Conservation (phyloP, 129 eudicot species). For the Mikania micrantha region DNA sequence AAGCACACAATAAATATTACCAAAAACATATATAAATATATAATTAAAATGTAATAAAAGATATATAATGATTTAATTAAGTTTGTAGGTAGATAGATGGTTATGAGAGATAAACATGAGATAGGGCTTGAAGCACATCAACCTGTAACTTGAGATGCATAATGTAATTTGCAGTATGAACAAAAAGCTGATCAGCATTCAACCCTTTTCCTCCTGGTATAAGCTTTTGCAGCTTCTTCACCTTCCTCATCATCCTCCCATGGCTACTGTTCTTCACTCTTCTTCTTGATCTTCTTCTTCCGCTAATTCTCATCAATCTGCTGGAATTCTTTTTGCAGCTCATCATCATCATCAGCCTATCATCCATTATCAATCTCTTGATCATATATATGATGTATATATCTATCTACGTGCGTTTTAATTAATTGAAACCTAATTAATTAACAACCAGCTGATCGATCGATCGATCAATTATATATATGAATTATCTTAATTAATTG, state of each 20-base stretch:
- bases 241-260: slow-evolving; percentile 42
- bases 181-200: slow-evolving; percentile 51
- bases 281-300: slow-evolving; percentile 21
- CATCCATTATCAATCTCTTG: background rate
- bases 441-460: too few species aligned
- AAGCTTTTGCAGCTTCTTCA: slow-evolving; percentile 51
- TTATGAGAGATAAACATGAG: slow-evolving; percentile 31
- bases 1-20: slow-evolving; percentile 2
- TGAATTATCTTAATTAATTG: too few species aligned
- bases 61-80: too few species aligned
- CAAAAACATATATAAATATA: too few species aligned
- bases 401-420: too few species aligned
- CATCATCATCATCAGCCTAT: slow-evolving; percentile 9
- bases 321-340: too few species aligned
- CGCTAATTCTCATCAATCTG: slow-evolving; percentile 5
- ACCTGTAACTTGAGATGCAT: slow-evolving; percentile 64
- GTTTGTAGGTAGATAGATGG: too few species aligned
- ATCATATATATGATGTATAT: too few species aligned
- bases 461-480: too few species aligned
- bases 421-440: too few species aligned
- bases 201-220: slow-evolving; percentile 60
- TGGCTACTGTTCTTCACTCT: slow-evolving; percentile 4
- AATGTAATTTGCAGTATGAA: slow-evolving; percentile 55
- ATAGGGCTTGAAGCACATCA: slow-evolving; percentile 54
- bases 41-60: too few species aligned